These are phyloP conservation scores for Pseudogymnoascus destructans DNA, from an alignment of 2,329 filamentous ascomycete species.

Conservation along the genomic window DNA sequence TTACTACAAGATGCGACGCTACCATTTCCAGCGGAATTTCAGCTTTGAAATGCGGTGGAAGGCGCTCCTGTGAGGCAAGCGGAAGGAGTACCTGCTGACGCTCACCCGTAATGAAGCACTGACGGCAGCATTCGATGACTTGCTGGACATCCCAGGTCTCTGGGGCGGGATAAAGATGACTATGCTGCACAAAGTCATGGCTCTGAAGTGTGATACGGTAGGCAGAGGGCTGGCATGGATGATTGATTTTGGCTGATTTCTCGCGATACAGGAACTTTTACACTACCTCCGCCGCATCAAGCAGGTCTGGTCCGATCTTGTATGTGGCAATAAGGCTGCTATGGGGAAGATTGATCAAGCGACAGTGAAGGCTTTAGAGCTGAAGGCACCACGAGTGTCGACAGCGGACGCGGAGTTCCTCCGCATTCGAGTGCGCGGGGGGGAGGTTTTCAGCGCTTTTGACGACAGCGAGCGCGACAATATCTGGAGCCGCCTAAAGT, in stretches of 20 bases:
- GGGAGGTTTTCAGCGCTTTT: not conserved
- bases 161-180: constrained; percentile 13
- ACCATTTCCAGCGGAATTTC: not conserved
- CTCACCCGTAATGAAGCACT: constrained; percentile 11
- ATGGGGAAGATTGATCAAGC: not conserved
- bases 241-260: not conserved
- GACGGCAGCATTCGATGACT: constrained; percentile 11
- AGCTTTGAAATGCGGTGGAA: not conserved
- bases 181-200: not conserved
- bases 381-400: not conserved
- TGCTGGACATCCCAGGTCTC: constrained; percentile 14
- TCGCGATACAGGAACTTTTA: not conserved
- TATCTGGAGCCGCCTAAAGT: not conserved
- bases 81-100: not conserved
- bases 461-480: not conserved
- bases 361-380: not conserved
- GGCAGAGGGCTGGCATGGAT: not conserved
- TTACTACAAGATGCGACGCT: not conserved
- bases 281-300: not conserved
- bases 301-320: not conserved
- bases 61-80: not conserved
- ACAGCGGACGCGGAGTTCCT: not conserved
- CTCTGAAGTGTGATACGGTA: not conserved
- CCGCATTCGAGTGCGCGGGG: not conserved
- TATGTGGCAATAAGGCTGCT: not conserved